These are phyloP conservation scores for Passalora sequoiae DNA, from an alignment of 2,329 filamentous ascomycete species.

Conservation along the genomic window DNA sequence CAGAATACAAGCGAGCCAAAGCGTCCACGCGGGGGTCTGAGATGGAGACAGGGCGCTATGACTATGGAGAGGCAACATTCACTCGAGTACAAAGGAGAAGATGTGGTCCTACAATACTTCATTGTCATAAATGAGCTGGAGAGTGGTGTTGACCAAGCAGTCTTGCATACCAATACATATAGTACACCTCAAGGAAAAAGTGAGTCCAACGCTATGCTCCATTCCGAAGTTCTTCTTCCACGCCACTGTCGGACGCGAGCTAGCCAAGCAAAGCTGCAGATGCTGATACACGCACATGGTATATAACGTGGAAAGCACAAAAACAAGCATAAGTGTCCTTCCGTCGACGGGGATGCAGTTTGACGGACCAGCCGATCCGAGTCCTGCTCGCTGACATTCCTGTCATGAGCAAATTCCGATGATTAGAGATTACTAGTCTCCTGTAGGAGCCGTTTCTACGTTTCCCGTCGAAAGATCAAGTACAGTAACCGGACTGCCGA, in stretches of 20 bases:
- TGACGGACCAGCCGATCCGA: constrained; percentile 11
- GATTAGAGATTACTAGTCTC: constrained; percentile 6
- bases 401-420: constrained; percentile 4
- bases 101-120: too few species aligned
- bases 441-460: neutral
- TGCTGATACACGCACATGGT: constrained; percentile 26
- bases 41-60: too few species aligned
- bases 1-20: too few species aligned
- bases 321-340: constrained; percentile 8
- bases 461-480: neutral
- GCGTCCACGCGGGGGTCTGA: too few species aligned
- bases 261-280: constrained; percentile 6
- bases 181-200: constrained; percentile 11
- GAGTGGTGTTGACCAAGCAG: neutral
- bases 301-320: constrained; percentile 18
- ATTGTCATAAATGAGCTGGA: too few species aligned
- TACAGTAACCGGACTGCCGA: constrained; percentile 6
- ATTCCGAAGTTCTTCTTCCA: neutral
- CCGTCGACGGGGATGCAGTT: constrained; percentile 2
- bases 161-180: constrained; percentile 17
- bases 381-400: constrained; percentile 1
- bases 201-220: constrained; percentile 17
- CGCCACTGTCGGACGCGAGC: constrained; percentile 11
- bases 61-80: too few species aligned
- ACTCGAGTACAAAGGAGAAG: too few species aligned